Evolutionary conservation across 2,329 filamentous ascomycete genomes (phyloP), one percentile per base, ranked within the genome.

Genomic region (Fusarium annulatum): DNA sequence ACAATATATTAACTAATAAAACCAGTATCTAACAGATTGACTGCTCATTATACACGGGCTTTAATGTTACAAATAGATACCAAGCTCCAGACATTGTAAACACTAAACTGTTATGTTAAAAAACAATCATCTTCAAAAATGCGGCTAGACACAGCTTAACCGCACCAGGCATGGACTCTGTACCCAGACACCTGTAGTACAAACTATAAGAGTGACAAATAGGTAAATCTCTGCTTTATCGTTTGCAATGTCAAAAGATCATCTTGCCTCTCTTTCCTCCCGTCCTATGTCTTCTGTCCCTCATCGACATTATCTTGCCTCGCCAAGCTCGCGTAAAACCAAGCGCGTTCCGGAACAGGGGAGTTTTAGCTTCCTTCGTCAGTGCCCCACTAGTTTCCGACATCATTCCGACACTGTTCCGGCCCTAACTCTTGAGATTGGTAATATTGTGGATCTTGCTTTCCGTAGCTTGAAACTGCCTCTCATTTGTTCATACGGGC

Each of bases 41-140:
- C 0, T 7, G 1, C 3, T 3, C 19, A 9, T 11, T 2, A 10
- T 36, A 19, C 3, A 15, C 0, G 11, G 6, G 2, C 2, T 4
- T 21, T 12, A 3, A 4, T 5, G 3, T 7, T 15, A 4, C 2
- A 26, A 23, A 9, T 19, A 11, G 16, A 26, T 10, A 23, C 5
- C 15, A 6, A 16, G 5, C 3, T 4, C 19, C 7, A 5, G 21
- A 30, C 15, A 12, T 1, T 15, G 5, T 5, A 9, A 11, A 7
- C 10, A 30, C 30, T 11, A 30, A 11, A 4, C 10, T 11, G 1
- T 30, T 2, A 11, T 30, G 10, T 30, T 30, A 30, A 30, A 11
- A 9, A 6, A 9, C 5, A 4, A 12, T 15, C 2, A 21, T 10
- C 3, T 3, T 21, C 3, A 8, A 5, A 18, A 23, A 52, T 15